Conservation (phyloP, 106 monocot genomes). For the Ottelia alismoides region DNA sequence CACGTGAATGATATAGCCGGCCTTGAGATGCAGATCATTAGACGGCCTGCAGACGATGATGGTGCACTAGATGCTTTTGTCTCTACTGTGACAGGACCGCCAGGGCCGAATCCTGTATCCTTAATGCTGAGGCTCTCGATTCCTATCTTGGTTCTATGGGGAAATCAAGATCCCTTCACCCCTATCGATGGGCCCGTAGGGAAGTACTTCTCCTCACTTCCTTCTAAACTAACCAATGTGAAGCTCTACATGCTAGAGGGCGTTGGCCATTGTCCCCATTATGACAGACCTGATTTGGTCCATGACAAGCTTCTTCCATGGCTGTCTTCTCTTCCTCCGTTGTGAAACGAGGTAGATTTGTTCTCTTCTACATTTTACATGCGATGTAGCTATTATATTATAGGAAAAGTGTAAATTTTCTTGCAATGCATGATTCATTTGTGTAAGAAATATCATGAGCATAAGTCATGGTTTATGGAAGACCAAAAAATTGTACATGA, state of each 20-base stretch:
- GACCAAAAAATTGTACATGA: too few species aligned
- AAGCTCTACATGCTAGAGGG: slow-evolving; percentile 50
- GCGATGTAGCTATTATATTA: too few species aligned
- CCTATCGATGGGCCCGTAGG: slow-evolving; percentile 92
- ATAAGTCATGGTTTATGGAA: too few species aligned
- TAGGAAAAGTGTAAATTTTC: too few species aligned
- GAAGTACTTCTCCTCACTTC: slow-evolving; percentile 77
- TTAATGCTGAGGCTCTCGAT: slow-evolving; percentile 61
- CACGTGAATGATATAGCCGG: not conserved
- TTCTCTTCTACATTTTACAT: too few species aligned
- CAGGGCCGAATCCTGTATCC: slow-evolving; percentile 73
- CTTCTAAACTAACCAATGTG: slow-evolving; percentile 52
- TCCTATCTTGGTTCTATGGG: slow-evolving; percentile 82
- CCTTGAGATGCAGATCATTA: slow-evolving; percentile 55
- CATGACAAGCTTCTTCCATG: slow-evolving; percentile 82
- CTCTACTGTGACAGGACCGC: slow-evolving; percentile 89
- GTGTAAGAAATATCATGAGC: too few species aligned
- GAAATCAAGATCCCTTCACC: slow-evolving; percentile 80
- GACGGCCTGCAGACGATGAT: slow-evolving; percentile 53
- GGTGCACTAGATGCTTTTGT: slow-evolving; percentile 95
- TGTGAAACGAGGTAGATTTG: too few species aligned
- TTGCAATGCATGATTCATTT: too few species aligned
- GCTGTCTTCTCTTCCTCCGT: slow-evolving; percentile 41
- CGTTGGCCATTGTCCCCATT: slow-evolving; percentile 94
- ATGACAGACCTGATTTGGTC: slow-evolving; percentile 79